phyloP scores from a whole-genome alignment of 1,284 basidiomycete species.

The Ganoderma lucidum region DNA sequence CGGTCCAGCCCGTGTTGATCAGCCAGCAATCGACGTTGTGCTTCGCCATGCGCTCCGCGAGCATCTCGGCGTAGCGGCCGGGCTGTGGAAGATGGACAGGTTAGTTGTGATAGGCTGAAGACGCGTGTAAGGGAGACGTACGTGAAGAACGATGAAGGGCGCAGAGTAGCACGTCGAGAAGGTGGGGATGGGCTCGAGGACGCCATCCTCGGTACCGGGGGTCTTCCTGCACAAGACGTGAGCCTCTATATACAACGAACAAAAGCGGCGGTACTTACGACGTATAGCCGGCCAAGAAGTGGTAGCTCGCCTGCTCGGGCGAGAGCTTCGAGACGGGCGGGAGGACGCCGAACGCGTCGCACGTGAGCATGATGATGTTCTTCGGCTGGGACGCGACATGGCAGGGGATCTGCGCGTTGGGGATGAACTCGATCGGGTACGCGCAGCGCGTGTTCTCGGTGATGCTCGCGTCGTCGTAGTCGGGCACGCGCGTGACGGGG shows the following conservation, averaged over 20 bases:
- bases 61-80: constrained; percentile 95
- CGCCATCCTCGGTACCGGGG: constrained; percentile 98
- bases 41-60: constrained; percentile 94
- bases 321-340: constrained; percentile 95
- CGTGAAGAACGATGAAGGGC: constrained; percentile 98
- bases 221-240: constrained; percentile 67
- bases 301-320: constrained; percentile 96
- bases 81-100: constrained; percentile 66
- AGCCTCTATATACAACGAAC: neutral
- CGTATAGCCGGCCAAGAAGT: constrained; percentile 97
- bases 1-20: constrained; percentile 99
- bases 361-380: constrained; percentile 98
- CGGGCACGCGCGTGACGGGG: constrained; percentile 85
- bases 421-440: constrained; percentile 97
- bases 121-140: constrained; percentile 43
- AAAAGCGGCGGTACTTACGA: constrained; percentile 60
- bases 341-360: constrained; percentile 98
- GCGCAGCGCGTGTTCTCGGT: constrained; percentile 99
- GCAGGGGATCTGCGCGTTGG: constrained; percentile 95
- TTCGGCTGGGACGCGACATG: constrained; percentile 84
- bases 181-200: constrained; percentile 97
- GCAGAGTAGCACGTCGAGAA: constrained; percentile 99
- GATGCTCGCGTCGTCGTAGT: constrained; percentile 97
- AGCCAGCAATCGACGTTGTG: constrained; percentile 97
- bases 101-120: constrained; percentile 9